Conservation (phyloP, 148 eudicot species). For the Camellia japonica region DNA sequence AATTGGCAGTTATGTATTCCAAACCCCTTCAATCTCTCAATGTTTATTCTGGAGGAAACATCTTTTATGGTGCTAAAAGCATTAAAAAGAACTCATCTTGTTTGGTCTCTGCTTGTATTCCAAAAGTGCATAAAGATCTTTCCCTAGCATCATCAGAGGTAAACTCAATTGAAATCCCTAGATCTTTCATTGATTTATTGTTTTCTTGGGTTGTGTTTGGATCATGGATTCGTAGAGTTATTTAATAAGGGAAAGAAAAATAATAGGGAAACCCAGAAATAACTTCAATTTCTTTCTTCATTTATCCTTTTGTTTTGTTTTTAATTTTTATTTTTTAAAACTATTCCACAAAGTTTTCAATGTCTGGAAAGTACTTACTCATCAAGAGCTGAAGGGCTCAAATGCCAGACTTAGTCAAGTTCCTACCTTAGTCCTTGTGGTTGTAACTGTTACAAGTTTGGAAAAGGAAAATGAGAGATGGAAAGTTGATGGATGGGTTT, state of each 20-base stretch:
- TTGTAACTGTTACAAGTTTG: constrained; percentile 35
- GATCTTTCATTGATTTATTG: too few relatives aligned
- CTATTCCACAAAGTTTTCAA: too few relatives aligned
- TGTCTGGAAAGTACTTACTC: neutral
- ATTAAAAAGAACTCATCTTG: neutral
- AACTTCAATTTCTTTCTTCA: too few relatives aligned
- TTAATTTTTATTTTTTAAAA: too few relatives aligned
- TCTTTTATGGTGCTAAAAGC: neutral
- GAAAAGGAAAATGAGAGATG: constrained; percentile 27
- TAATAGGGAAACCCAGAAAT: too few relatives aligned
- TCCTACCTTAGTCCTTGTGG: constrained; percentile 19
- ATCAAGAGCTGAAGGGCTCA: neutral
- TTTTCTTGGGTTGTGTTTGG: too few relatives aligned
- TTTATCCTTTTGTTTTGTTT: too few relatives aligned
- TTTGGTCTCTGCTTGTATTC: neutral
- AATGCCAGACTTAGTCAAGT: constrained; percentile 33
- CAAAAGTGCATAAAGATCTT: neutral
- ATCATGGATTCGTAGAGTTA: too few relatives aligned
- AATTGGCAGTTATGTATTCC: constrained; percentile 25
- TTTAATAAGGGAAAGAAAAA: too few relatives aligned
- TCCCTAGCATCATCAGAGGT: too few relatives aligned
- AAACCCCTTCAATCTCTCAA: neutral
- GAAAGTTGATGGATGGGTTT: constrained; percentile 21
- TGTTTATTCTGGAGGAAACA: neutral
- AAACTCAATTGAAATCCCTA: too few relatives aligned